Conservation (phyloP, 441 rosid species). For the Erodium texanum region DNA sequence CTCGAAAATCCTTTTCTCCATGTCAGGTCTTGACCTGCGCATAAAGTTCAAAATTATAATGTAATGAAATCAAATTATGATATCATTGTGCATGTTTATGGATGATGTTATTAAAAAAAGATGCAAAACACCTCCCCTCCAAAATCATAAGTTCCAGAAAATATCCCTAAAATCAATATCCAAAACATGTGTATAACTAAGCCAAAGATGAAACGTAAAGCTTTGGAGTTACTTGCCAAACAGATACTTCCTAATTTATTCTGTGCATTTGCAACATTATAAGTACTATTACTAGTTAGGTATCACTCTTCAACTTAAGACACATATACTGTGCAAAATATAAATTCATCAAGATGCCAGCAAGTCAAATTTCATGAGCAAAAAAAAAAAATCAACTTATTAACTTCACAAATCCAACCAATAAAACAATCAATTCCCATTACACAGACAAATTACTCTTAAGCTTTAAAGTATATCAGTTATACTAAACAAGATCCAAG, state of each 20-base stretch:
- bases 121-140: not conserved
- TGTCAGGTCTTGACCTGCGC: constrained; percentile 44
- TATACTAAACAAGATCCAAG: no score
- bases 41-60: constrained; percentile 8
- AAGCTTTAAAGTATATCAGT: not conserved
- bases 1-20: constrained; percentile 25
- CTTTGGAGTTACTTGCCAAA: not conserved
- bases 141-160: no score
- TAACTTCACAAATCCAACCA: not conserved
- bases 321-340: not conserved
- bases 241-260: not conserved
- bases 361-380: not conserved
- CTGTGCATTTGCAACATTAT: not conserved
- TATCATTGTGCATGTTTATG: not conserved
- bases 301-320: not conserved
- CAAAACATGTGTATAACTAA: not conserved
- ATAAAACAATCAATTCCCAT: not conserved
- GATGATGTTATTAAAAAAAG: not conserved
- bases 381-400: not conserved
- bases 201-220: not conserved
- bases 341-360: not conserved
- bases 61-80: not conserved
- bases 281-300: not conserved
- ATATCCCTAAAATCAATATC: not conserved
- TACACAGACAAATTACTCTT: not conserved